Base-by-base conservation (phyloP, 441 rosid genomes). In the Erodium texanum region DNA sequence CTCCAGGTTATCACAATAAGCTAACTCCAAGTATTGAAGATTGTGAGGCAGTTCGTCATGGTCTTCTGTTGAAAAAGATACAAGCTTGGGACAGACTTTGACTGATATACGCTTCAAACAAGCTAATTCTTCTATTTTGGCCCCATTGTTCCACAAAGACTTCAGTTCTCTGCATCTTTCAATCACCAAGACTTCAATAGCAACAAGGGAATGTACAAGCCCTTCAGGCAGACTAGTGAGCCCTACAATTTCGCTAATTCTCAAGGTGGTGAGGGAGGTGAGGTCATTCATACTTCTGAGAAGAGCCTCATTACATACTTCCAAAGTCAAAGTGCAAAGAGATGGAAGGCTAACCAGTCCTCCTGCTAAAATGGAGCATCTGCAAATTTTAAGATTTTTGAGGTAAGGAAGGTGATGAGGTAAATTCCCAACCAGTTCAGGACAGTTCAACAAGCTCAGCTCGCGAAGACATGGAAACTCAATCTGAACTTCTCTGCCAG, bases 381-480 rank as follows among this genome's bases (percentile, higher is more conserved):
- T 43, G 24, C 45, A 22, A 15, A 76, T 69, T 64, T 48, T 62
- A 48, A 76, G 64, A 11, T 7, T 38, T 64, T 2, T 34, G 66
- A 76, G 68, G 24, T 71, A 70, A 54, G 69, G 74, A 63, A 73
- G 16, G 18, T 19, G 14, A 7, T 58, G 62, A 58, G 62, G 62
- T 9, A 58, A 9, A 19, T 58, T 58, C 14, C 27, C 24, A 58
- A 58, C 62, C 27, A 58, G 24, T 19, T 20, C 18, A 15, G 62
- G 62, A 58, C 62, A 58, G 3, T 58, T 58, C 62, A 22, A 58
- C 24, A 58, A 9, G 62, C 62, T 56, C 56, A 75, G 74, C 68
- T 71, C 68, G 2, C 66, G 52, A 10, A 75, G 76, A 54, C 45
- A 11, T 15, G 79, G 75, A 68, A 78, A 75, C 24, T 59, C 69